Conservation (phyloP, 1,284 basidiomycete genomes). For the Trichosporon inkin region DNA sequence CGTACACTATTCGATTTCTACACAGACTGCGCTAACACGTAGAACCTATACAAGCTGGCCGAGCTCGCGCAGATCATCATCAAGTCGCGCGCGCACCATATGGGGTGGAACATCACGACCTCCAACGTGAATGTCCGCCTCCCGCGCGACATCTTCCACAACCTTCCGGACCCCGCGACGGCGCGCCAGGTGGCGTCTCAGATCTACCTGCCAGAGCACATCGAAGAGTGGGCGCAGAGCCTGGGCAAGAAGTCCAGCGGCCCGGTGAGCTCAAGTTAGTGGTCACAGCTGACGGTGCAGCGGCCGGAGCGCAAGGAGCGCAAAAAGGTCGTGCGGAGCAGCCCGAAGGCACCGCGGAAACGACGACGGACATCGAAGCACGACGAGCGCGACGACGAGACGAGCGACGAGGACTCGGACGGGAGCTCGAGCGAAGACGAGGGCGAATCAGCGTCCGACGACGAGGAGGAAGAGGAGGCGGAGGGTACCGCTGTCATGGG, state of each 20-base stretch:
- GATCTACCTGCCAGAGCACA: slow-evolving; percentile 36
- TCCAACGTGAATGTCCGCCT: slow-evolving; percentile 77
- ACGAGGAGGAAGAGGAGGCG: slow-evolving; percentile 15
- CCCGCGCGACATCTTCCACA: slow-evolving; percentile 71
- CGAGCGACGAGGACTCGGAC: slow-evolving; percentile 16
- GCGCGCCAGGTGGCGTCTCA: slow-evolving; percentile 27
- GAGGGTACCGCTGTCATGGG: slow-evolving; percentile 32
- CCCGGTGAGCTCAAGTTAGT: too few relatives aligned
- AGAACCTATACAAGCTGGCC: slow-evolving; percentile 84
- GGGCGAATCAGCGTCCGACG: background rate
- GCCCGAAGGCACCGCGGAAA: slow-evolving; percentile 14
- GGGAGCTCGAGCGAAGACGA: slow-evolving; percentile 16
- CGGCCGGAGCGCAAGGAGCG: slow-evolving; percentile 8
- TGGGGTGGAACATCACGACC: slow-evolving; percentile 71
- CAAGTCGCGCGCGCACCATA: slow-evolving; percentile 61
- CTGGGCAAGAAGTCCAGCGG: slow-evolving; percentile 21
- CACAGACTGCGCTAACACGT: too few relatives aligned
- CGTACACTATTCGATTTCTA: slow-evolving; percentile 9
- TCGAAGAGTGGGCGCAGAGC: slow-evolving; percentile 27
- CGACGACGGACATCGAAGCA: slow-evolving; percentile 15
- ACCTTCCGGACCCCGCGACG: slow-evolving; percentile 30
- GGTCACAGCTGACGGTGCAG: background rate
- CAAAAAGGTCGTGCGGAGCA: background rate
- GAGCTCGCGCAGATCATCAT: slow-evolving; percentile 87
- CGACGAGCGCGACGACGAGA: slow-evolving; percentile 28